phyloP scores from a whole-genome alignment of 768 basidiomycete species.

The Podaxis sp. region DNA sequence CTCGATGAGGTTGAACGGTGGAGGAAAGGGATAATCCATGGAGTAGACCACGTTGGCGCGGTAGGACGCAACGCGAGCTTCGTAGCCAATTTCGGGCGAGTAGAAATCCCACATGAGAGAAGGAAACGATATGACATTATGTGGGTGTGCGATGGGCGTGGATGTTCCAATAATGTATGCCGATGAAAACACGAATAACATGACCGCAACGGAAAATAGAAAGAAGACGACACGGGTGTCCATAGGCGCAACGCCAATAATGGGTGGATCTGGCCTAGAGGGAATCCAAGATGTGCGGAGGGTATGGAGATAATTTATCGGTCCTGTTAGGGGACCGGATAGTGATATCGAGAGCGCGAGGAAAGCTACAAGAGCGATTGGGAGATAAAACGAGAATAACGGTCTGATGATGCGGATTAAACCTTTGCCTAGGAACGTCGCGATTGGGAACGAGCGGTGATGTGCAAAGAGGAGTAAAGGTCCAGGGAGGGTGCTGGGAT shows the following conservation, averaged over 20 bases:
- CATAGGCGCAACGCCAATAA: slow-evolving; percentile 39
- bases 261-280: slow-evolving; percentile 7
- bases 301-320: slow-evolving; percentile 21
- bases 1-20: slow-evolving; percentile 49
- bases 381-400: slow-evolving; percentile 46
- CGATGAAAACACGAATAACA: slow-evolving; percentile 35
- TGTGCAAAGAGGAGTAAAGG: slow-evolving; percentile 44
- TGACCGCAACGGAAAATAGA: slow-evolving; percentile 30
- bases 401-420: slow-evolving; percentile 39
- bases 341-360: slow-evolving; percentile 51
- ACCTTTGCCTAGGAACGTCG: slow-evolving; percentile 38
- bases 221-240: slow-evolving; percentile 47
- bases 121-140: neutral
- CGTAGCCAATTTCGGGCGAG: slow-evolving; percentile 38
- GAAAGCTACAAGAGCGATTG: slow-evolving; percentile 41
- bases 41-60: slow-evolving; percentile 36
- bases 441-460: slow-evolving; percentile 42
- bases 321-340: slow-evolving; percentile 26
- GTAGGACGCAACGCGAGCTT: slow-evolving; percentile 43
- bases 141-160: slow-evolving; percentile 22
- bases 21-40: slow-evolving; percentile 42
- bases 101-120: slow-evolving; percentile 48
- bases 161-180: slow-evolving; percentile 32
- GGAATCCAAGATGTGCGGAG: slow-evolving; percentile 5
- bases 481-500: slow-evolving; percentile 39